A percentile compares a stretch with the other conserved stretches of the same genome.
These are phyloP conservation scores for Podila horticola DNA, from an alignment of 192 early-diverging fungal genomes.

Conservation along the genomic window DNA sequence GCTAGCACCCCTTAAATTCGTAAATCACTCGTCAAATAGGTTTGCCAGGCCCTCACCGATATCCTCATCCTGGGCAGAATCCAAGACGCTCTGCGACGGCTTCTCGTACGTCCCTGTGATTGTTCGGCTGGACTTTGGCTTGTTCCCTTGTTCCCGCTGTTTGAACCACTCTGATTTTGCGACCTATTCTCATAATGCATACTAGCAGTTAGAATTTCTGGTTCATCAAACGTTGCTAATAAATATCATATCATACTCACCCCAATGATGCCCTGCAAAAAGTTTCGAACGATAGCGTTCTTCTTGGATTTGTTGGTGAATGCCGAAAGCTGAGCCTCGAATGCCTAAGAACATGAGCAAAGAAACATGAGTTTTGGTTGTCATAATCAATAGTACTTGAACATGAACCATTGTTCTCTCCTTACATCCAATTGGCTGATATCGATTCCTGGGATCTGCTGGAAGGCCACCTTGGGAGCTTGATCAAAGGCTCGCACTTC, in stretches of 20 bases:
- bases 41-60: constrained; percentile 38
- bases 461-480: constrained; percentile 28
- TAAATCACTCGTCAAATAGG: constrained; percentile 21
- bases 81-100: constrained; percentile 26
- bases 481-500: constrained; percentile 37
- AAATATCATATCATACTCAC: background rate
- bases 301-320: constrained; percentile 29
- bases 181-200: constrained; percentile 7
- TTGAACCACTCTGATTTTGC: constrained; percentile 53
- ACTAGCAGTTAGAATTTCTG: too few species aligned
- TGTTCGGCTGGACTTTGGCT: constrained; percentile 12
- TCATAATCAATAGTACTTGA: background rate
- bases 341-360: constrained; percentile 12
- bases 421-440: constrained; percentile 26
- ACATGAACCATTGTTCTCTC: background rate
- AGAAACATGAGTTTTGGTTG: background rate
- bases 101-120: constrained; percentile 36
- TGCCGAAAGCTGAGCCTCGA: constrained; percentile 22
- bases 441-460: constrained; percentile 25
- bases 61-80: constrained; percentile 32
- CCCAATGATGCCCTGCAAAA: constrained; percentile 50
- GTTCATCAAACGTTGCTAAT: too few species aligned
- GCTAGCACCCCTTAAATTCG: too few species aligned
- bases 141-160: constrained; percentile 26
- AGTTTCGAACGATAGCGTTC: constrained; percentile 36